Evolutionary conservation across 257 asterid species (phyloP).

Genomic region (Verbascum thapsus): DNA sequence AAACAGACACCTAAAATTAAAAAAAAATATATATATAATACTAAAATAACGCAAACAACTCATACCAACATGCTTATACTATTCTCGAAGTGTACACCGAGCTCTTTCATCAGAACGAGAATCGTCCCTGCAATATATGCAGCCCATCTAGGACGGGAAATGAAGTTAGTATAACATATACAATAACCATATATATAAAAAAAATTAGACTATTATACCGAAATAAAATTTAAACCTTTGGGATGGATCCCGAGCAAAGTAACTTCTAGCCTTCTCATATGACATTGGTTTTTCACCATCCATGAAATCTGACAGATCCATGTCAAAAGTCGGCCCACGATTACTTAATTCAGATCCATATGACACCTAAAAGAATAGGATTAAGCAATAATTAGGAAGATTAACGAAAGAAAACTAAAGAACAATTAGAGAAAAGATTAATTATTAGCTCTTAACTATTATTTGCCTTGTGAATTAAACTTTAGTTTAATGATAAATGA

Average conservation of each 20-base stretch:
- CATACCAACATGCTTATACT: constrained; percentile 87
- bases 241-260: constrained; percentile 90
- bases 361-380: constrained; percentile 65
- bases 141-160: constrained; percentile 79
- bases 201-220: constrained; percentile 4
- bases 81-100: constrained; percentile 70
- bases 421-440: constrained; percentile 7
- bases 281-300: constrained; percentile 79
- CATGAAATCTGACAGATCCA: constrained; percentile 91
- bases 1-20: too few species aligned
- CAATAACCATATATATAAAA: too few species aligned
- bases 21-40: too few species aligned
- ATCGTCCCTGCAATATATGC: constrained; percentile 97
- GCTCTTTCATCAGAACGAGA: constrained; percentile 93
- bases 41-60: too few species aligned
- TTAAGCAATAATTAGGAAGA: constrained; percentile 7
- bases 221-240: constrained; percentile 59
- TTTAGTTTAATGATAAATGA: constrained; percentile 3
- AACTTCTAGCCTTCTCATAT: constrained; percentile 75
- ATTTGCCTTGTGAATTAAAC: neutral
- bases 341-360: constrained; percentile 96
- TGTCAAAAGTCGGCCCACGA: constrained; percentile 98
- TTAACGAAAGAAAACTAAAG: neutral
- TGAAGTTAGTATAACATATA: constrained; percentile 34
- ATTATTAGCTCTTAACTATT: constrained; percentile 6